Base-by-base conservation (phyloP, 179 eudicot genomes). In the Camellia oleifera region DNA sequence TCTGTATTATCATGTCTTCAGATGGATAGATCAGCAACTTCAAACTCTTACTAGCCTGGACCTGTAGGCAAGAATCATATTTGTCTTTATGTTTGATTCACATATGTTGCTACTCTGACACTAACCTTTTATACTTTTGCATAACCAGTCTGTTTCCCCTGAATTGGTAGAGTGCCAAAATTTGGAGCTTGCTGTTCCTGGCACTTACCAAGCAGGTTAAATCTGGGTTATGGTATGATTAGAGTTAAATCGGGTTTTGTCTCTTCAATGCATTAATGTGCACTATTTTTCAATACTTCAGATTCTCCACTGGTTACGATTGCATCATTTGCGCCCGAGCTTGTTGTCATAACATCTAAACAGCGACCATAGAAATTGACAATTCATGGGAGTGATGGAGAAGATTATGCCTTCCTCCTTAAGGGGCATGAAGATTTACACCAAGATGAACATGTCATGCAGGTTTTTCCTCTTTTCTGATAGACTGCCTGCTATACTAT, bases 361-460 rank as follows among this genome's bases (percentile, higher is more conserved):
- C 99, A 97, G 82, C 86, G 99, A 80, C 99, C 99, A 42, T 86
- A 98, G 81, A 97, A 97, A 86, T 87, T 97, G 88, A 97, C 99
- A 75, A 97, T 97, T 62, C 92, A 82, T 89, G 99, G 99, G 32
- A 97, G 91, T 85, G 97, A 94, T 84, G 99, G 99, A 15, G 97
- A 97, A 78, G 99, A 92, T 75, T 89, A 92, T 87, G 94, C 99
- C 56, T 97, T 97, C 86, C 89, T 97, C 83, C 90, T 97, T 63
- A 97, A 97, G 90, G 99, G 99, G 45, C 98, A 97, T 82, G 99
- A 97, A 87, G 99, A 97, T 83, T 82, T 97, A 61, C 98, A 98
- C 82, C 99, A 94, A 87, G 99, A 97, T 88, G 99, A 97, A 86
- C 98, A 98, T 70, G 99, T 97, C 78, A 97, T 97, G 99, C 99